phyloP scores from a whole-genome alignment of 768 basidiomycete genomes.

The Gloeopeniophorella convolvens region DNA sequence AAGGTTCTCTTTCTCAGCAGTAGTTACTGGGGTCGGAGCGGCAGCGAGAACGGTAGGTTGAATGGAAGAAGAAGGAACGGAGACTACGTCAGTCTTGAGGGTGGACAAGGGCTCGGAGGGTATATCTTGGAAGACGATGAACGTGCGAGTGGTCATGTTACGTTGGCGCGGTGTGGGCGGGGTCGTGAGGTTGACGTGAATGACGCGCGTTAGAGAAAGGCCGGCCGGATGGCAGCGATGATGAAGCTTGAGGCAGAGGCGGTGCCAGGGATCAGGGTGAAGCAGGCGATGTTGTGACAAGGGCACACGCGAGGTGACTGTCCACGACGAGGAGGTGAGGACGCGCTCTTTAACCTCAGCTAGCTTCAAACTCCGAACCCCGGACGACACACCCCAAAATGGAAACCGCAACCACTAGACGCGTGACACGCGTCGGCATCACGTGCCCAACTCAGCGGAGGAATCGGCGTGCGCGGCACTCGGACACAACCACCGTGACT shows the following conservation, averaged over 20 bases:
- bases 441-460: slow-evolving; percentile 4
- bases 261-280: slow-evolving; percentile 14
- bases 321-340: slow-evolving; percentile 18
- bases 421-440: slow-evolving; percentile 19
- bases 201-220: slow-evolving; percentile 8
- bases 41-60: slow-evolving; percentile 27
- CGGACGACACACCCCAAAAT: no score
- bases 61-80: slow-evolving; percentile 26
- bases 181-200: slow-evolving; percentile 18
- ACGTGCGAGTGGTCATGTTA: slow-evolving; percentile 49
- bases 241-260: slow-evolving; percentile 7
- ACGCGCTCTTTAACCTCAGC: slow-evolving; percentile 15
- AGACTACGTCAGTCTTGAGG: slow-evolving; percentile 25
- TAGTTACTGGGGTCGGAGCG: slow-evolving; percentile 22
- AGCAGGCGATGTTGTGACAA: slow-evolving; percentile 6
- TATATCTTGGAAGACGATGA: slow-evolving; percentile 59
- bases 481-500: not conserved
- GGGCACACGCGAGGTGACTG: slow-evolving; percentile 12
- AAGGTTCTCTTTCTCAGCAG: slow-evolving; percentile 68
- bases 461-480: not conserved
- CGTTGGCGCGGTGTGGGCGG: slow-evolving; percentile 11
- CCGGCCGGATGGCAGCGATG: not conserved
- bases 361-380: slow-evolving; percentile 20
- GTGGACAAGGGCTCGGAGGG: slow-evolving; percentile 33
- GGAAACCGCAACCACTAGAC: slow-evolving; percentile 14